Conservation (phyloP, 176 grass and related monocot genomes). For the Calamus simplicifolius region DNA sequence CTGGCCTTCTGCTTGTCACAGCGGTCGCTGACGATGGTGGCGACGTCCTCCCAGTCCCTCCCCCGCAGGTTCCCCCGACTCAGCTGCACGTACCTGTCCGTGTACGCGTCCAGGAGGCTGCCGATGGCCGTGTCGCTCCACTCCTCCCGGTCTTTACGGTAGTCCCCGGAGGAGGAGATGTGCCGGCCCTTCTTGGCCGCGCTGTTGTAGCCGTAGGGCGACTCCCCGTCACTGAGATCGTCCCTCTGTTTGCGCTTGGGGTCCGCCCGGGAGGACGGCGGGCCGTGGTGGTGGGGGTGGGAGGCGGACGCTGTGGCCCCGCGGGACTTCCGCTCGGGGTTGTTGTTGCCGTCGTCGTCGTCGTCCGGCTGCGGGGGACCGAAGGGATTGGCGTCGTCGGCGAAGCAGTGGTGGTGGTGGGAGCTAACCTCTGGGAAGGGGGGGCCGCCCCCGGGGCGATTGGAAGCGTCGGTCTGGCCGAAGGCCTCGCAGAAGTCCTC, state of each 20-base stretch:
- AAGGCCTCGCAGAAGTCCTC: constrained; percentile 19
- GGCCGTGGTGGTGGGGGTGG: constrained; percentile 4
- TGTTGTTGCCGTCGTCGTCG: constrained; percentile 29
- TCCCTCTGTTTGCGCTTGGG: constrained; percentile 59
- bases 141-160: constrained; percentile 91
- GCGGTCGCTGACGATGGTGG: constrained; percentile 45
- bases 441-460: constrained; percentile 2
- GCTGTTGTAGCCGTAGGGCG: constrained; percentile 61
- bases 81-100: constrained; percentile 72
- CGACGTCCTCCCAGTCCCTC: constrained; percentile 87
- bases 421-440: background rate
- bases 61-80: constrained; percentile 82
- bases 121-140: constrained; percentile 90
- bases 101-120: constrained; percentile 71
- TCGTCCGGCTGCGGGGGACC: constrained; percentile 7
- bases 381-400: constrained; percentile 21
- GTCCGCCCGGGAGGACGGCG: background rate
- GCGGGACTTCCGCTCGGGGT: constrained; percentile 22
- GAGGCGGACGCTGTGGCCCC: background rate
- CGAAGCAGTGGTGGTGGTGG: constrained; percentile 10
- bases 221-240: constrained; percentile 71
- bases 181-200: constrained; percentile 24
- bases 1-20: constrained; percentile 16
- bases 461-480: constrained; percentile 12
- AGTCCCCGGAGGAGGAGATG: constrained; percentile 34